These are phyloP conservation scores for Adansonia rubrostipa DNA, from an alignment of 441 rosid genomes.

Conservation along the genomic window DNA sequence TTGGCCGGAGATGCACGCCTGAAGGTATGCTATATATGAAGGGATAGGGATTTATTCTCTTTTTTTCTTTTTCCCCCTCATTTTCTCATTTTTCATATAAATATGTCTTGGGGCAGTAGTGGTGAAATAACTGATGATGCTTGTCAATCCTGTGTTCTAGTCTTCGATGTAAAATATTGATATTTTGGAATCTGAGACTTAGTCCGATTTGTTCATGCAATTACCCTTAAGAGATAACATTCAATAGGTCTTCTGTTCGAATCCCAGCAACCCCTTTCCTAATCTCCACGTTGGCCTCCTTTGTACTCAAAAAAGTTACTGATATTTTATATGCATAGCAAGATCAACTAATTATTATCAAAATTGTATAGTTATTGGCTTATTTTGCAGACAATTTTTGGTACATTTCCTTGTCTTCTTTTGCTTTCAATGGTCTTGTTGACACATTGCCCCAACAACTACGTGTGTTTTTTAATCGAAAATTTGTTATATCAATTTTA, in stretches of 20 bases:
- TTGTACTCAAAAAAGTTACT: not conserved
- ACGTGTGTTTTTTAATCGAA: not conserved
- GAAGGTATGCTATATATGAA: slow-evolving; percentile 61
- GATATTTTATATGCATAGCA: not conserved
- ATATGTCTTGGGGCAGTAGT: not conserved
- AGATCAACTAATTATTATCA: not conserved
- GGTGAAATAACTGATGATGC: not conserved
- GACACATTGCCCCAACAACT: not conserved
- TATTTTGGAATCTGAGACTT: not conserved
- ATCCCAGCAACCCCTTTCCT: not conserved
- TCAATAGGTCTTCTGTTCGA: not conserved
- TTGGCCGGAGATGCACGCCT: slow-evolving; percentile 91
- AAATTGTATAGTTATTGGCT: not conserved
- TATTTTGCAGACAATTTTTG: not conserved
- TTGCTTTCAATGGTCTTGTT: slow-evolving; percentile 7
- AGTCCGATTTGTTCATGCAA: not conserved
- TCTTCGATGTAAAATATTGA: not conserved
- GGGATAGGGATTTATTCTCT: not conserved
- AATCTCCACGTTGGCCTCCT: too few species aligned
- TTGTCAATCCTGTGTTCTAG: not conserved
- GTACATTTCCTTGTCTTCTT: not conserved
- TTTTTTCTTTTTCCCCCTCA: not conserved
- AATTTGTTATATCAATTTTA: not conserved
- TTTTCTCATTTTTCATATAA: not conserved
- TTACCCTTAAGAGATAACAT: not conserved